Evolutionary conservation across 2,329 filamentous ascomycete genomes (phyloP).

Genomic region (Ramularia endophylla): DNA sequence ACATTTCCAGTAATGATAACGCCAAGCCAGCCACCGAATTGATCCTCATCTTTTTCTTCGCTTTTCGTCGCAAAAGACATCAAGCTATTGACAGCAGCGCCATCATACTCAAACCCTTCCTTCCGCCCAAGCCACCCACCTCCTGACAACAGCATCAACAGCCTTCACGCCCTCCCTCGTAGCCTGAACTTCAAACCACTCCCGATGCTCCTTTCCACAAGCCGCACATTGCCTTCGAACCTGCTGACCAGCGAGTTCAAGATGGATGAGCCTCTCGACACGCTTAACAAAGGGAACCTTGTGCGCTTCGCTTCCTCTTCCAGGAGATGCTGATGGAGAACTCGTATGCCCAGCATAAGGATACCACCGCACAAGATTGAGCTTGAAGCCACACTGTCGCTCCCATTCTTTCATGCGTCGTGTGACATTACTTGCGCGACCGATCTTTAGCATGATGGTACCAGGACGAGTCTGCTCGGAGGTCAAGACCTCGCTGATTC

Average conservation of each 20-base stretch:
- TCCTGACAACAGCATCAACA: conserved; percentile 67
- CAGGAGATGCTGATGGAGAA: conserved; percentile 14
- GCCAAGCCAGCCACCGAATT: no score
- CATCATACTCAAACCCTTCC: neutral
- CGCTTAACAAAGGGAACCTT: conserved; percentile 82
- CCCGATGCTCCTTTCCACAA: conserved; percentile 79
- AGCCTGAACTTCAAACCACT: conserved; percentile 92
- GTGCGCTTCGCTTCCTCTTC: conserved; percentile 32
- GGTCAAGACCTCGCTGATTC: conserved; percentile 30
- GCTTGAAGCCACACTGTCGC: conserved; percentile 82
- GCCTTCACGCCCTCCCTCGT: conserved; percentile 61
- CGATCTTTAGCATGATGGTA: conserved; percentile 63
- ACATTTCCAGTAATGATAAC: no score
- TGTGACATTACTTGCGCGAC: conserved; percentile 74
- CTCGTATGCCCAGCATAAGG: conserved; percentile 56
- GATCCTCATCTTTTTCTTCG: no score
- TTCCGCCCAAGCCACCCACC: conserved; percentile 76
- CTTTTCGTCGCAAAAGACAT: no score
- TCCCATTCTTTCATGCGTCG: conserved; percentile 89
- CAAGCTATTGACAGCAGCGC: no score
- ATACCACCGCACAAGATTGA: conserved; percentile 86
- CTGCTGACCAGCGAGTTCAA: conserved; percentile 65
- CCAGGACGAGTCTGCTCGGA: conserved; percentile 6
- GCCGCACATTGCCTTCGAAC: conserved; percentile 61
- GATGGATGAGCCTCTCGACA: conserved; percentile 83